These are phyloP conservation scores for Agaricus subrufescens DNA, from an alignment of 768 basidiomycete genomes.

Conservation along the genomic window DNA sequence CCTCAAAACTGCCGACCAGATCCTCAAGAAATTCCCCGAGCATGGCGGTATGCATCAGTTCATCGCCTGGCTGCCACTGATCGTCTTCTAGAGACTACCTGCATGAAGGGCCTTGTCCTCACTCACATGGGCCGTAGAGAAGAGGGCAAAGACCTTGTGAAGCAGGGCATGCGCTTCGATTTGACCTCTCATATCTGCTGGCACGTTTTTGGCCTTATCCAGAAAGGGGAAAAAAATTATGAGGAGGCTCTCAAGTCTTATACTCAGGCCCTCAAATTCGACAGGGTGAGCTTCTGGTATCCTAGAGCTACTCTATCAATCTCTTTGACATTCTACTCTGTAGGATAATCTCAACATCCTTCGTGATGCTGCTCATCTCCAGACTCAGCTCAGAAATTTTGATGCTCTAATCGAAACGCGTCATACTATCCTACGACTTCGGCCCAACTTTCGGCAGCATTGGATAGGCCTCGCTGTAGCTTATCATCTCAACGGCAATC, in stretches of 20 bases:
- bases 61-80: not conserved
- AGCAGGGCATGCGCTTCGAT: slow-evolving; percentile 79
- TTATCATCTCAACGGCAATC: slow-evolving; percentile 77
- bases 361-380: slow-evolving; percentile 84
- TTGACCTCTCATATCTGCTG: slow-evolving; percentile 91
- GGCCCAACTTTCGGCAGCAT: slow-evolving; percentile 80
- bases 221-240: slow-evolving; percentile 92
- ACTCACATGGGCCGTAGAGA: slow-evolving; percentile 77
- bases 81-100: slow-evolving; percentile 70
- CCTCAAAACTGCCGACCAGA: slow-evolving; percentile 85
- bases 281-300: slow-evolving; percentile 57
- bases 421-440: slow-evolving; percentile 69
- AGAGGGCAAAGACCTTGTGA: slow-evolving; percentile 78
- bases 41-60: slow-evolving; percentile 75
- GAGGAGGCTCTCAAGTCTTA: slow-evolving; percentile 94
- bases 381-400: slow-evolving; percentile 82
- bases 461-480: slow-evolving; percentile 91
- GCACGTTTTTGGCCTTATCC: slow-evolving; percentile 96
- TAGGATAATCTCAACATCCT: slow-evolving; percentile 95
- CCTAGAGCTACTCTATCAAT: slow-evolving; percentile 1
- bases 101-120: slow-evolving; percentile 91
- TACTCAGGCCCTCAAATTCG: slow-evolving; percentile 80
- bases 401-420: slow-evolving; percentile 79
- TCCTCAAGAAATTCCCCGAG: slow-evolving; percentile 92
- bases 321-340: not conserved